These are phyloP conservation scores for Amorphotheca resinae DNA, from an alignment of 495 filamentous ascomycete species.

Conservation along the genomic window DNA sequence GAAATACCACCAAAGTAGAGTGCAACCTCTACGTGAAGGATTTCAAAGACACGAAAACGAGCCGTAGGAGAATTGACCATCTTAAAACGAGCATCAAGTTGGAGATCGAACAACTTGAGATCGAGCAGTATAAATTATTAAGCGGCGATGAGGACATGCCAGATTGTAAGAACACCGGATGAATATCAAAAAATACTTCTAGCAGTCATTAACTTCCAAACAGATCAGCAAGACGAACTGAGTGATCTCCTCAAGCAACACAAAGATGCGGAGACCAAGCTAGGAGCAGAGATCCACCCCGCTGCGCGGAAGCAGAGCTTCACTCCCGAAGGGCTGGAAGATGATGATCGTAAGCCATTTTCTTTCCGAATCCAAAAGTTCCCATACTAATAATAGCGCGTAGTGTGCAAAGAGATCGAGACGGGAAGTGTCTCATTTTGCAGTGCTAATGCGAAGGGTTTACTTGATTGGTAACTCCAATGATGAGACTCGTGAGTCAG, in stretches of 20 bases:
- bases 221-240: conserved; percentile 2
- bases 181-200: neutral
- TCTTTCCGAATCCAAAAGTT: neutral
- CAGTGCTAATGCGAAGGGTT: conserved; percentile 6
- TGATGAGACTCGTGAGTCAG: too few relatives aligned
- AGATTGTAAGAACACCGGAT: neutral
- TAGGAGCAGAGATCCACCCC: conserved; percentile 12
- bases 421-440: conserved; percentile 8
- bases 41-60: neutral
- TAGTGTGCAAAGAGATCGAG: conserved; percentile 17
- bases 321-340: conserved; percentile 11
- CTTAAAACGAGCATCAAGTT: conserved; percentile 3
- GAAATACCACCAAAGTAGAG: conserved; percentile 10
- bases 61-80: neutral
- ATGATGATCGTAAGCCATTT: conserved; percentile 18
- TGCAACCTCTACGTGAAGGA: conserved; percentile 7
- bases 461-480: conserved; percentile 21
- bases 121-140: conserved; percentile 1
- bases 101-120: conserved; percentile 3
- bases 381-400: neutral
- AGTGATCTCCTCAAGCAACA: conserved; percentile 6
- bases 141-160: neutral
- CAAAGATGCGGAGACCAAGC: conserved; percentile 4
- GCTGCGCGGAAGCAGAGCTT: conserved; percentile 12
- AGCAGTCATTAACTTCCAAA: neutral